phyloP scores from a whole-genome alignment of 306 rosid genomes.

The Echinosophora koreensis region DNA sequence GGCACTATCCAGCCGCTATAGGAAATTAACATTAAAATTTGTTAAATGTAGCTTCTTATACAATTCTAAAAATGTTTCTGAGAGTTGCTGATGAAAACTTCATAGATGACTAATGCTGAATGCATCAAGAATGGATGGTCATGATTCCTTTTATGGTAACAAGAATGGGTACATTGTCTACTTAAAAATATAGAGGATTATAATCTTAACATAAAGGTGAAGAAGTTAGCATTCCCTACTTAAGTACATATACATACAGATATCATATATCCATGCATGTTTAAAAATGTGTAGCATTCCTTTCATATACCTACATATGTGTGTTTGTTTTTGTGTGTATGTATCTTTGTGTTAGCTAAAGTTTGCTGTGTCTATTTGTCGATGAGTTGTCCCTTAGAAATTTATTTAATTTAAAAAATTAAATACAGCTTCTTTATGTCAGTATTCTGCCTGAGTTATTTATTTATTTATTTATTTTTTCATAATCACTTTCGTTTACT shows the following conservation, averaged over 20 bases:
- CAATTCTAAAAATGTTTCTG: neutral
- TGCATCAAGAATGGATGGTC: neutral
- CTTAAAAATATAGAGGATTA: neutral
- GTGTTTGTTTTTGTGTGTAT: neutral
- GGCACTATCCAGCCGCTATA: neutral
- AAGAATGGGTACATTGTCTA: neutral
- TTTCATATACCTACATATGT: neutral
- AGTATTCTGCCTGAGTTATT: conserved; percentile 23
- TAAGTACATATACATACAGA: neutral
- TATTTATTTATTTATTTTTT: conserved; percentile 14
- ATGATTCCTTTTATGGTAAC: conserved; percentile 10
- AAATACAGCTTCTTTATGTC: neutral
- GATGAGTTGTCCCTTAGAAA: neutral
- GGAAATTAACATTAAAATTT: conserved; percentile 1
- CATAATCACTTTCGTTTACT: conserved; percentile 31
- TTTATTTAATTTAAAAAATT: conserved; percentile 11
- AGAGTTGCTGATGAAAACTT: neutral
- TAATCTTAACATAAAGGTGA: neutral
- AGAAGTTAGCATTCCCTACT: neutral
- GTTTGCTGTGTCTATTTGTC: neutral
- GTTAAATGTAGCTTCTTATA: neutral
- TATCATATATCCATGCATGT: neutral
- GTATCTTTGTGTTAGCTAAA: neutral
- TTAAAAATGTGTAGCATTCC: neutral
- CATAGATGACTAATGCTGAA: neutral